These are phyloP conservation scores for Lathyrus sativus DNA, from an alignment of 306 rosid species.

Conservation along the genomic window DNA sequence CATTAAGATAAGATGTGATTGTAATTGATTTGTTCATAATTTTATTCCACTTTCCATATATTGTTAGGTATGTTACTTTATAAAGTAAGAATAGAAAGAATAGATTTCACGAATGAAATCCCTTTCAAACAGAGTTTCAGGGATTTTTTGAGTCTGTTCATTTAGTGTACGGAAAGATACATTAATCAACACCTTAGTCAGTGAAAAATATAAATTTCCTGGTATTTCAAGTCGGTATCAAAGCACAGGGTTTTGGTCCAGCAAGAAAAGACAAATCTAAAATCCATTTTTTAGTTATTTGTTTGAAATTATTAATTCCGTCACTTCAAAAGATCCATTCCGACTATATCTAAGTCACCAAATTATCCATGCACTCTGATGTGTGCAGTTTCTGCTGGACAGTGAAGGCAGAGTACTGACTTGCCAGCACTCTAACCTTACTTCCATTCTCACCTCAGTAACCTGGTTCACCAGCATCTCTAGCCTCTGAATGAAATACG, in stretches of 20 bases:
- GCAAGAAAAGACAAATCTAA: background rate
- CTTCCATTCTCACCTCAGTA: background rate
- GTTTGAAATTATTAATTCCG: background rate
- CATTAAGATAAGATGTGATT: background rate
- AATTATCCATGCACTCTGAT: background rate
- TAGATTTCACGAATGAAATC: background rate
- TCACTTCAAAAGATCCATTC: background rate
- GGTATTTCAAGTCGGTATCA: background rate
- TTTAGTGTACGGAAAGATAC: background rate
- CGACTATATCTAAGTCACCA: background rate
- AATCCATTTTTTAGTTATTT: background rate
- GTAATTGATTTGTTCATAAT: background rate
- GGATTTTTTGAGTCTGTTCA: background rate
- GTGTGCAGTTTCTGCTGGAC: background rate
- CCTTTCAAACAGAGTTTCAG: conserved; percentile 10
- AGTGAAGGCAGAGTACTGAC: background rate
- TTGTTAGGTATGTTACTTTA: background rate
- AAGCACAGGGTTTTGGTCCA: background rate
- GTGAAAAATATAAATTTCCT: background rate
- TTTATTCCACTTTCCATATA: background rate
- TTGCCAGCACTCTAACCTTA: background rate
- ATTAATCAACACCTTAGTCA: background rate
- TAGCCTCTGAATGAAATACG: background rate
- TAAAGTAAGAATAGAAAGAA: background rate
- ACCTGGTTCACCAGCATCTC: background rate